Evolutionary conservation across 2,329 filamentous ascomycete genomes (phyloP), one percentile per base, ranked within the genome.

Genomic region (Trichophyton equinum): DNA sequence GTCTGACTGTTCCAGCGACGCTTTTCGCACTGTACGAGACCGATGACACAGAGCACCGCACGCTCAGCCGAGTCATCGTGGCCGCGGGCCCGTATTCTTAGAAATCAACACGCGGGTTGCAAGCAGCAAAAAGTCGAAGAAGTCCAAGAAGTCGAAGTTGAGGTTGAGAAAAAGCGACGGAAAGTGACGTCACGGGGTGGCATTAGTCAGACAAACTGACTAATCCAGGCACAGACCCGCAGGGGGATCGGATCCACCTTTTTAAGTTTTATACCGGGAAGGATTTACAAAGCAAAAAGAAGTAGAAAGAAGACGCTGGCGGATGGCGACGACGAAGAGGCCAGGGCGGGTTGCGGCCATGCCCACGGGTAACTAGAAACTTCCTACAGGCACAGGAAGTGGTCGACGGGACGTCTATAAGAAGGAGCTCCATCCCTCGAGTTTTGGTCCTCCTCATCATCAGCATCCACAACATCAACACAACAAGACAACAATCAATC

Each of bases 391-490:
- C 30, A 22, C n/a, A 4, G 53, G 38, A 36, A 56, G 55, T n/a
- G n/a, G 22, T 5, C 40, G 55, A 36, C 22, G n/a, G n/a, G 55
- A 57, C 30, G 42, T 36, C 57, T 59, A 59, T 59, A 59, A 47
- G 30, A 59, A 59, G 57, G 57, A 38, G 40, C 57, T 49, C 20
- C 5, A 20, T 22, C 22, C 44, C 57, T 30, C 46, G 40, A 20
- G 18, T 44, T 40, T n/a, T 25, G 13, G 13, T n/a, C 55, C 13
- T 42, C 20, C 15, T 30, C 18, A 22, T 57, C 55, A 42, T 42
- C 44, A 58, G 7, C 56, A 58, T 49, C 57, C 47, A 33, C 40
- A 30, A 49, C 40, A 59, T n/a, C 27, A 36, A 49, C 33, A 13
- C 57, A 20, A 36, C 27, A 30, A 38, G n/a, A 18, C 8, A 46